Percentiles rank a stretch among this genome's conserved stretches.
Conservation (phyloP, 2,329 filamentous ascomycete species). For the Coniochaeta prunicola region DNA sequence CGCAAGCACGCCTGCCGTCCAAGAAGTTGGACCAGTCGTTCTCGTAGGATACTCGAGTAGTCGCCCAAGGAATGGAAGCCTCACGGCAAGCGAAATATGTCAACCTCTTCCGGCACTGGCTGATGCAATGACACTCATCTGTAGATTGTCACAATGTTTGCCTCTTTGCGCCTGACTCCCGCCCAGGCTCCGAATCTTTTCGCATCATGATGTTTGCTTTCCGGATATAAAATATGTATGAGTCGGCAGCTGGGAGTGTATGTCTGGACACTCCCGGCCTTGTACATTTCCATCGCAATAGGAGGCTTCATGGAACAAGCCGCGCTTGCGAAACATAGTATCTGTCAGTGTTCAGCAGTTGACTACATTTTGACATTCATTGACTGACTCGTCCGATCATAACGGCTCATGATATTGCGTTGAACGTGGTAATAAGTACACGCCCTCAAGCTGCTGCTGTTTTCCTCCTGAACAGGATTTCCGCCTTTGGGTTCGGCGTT, state of each 20-base stretch:
- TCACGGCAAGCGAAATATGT: not conserved
- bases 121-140: not conserved
- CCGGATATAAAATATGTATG: not conserved
- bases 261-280: not conserved
- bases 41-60: not conserved
- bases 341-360: too few relatives aligned
- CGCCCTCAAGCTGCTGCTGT: slow-evolving; percentile 4
- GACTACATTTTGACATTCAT: too few relatives aligned
- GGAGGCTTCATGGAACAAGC: not conserved
- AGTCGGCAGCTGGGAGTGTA: not conserved
- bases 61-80: not conserved
- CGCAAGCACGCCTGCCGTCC: not conserved
- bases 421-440: not conserved
- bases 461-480: slow-evolving; percentile 31
- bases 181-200: too few relatives aligned
- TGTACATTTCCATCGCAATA: too few relatives aligned
- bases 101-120: not conserved
- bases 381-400: not conserved
- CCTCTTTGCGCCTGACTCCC: too few relatives aligned
- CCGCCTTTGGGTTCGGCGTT: slow-evolving; percentile 29
- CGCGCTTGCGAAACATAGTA: too few relatives aligned
- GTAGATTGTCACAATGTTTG: too few relatives aligned
- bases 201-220: not conserved
- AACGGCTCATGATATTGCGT: not conserved
- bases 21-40: not conserved